Percentiles rank a stretch among this genome's conserved stretches.
phyloP scores from a whole-genome alignment of 352 stramenopile genomes.

The Phytophthora pini region DNA sequence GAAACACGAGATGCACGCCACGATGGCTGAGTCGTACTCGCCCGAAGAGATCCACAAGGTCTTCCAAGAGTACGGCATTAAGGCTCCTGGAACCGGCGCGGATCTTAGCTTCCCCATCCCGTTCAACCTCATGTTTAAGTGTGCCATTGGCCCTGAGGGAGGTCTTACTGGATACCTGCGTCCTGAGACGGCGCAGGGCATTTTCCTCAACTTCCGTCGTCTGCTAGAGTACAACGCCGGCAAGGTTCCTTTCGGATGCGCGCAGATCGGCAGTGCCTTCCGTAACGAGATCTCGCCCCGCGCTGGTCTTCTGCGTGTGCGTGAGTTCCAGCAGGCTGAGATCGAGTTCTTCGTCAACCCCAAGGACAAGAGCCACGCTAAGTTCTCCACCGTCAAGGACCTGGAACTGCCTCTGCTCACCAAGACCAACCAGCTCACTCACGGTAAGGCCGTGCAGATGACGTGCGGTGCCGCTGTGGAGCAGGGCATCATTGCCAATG shows the following conservation, averaged over 20 bases:
- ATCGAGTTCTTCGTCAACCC: conserved; percentile 99
- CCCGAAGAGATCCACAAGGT: conserved; percentile 97
- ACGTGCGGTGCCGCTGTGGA: conserved; percentile 92
- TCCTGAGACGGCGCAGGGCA: conserved; percentile 98
- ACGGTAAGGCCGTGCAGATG: conserved; percentile 96
- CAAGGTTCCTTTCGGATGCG: conserved; percentile 89
- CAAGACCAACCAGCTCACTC: conserved; percentile 96
- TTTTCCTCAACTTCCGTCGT: conserved; percentile 99
- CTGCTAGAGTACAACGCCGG: conserved; percentile 98
- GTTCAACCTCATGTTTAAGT: conserved; percentile 99
- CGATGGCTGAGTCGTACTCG: conserved; percentile 98
- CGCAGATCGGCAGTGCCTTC: conserved; percentile 90
- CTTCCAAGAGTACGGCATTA: conserved; percentile 95
- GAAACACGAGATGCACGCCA: conserved; percentile 93
- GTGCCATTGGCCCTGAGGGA: conserved; percentile 98
- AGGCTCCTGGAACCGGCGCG: conserved; percentile 90
- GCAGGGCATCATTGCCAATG: conserved; percentile 96
- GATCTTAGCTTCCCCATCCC: conserved; percentile 96
- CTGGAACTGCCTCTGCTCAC: conserved; percentile 91
- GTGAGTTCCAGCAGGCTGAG: conserved; percentile 99
- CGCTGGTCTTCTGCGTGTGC: conserved; percentile 96
- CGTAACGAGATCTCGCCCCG: conserved; percentile 98
- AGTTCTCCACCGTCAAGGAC: conserved; percentile 92
- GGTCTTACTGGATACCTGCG: conserved; percentile 97
- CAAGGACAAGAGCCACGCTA: conserved; percentile 98